Base-by-base conservation (phyloP, 2,329 filamentous ascomycete species). In the Bipolaris gigantea region DNA sequence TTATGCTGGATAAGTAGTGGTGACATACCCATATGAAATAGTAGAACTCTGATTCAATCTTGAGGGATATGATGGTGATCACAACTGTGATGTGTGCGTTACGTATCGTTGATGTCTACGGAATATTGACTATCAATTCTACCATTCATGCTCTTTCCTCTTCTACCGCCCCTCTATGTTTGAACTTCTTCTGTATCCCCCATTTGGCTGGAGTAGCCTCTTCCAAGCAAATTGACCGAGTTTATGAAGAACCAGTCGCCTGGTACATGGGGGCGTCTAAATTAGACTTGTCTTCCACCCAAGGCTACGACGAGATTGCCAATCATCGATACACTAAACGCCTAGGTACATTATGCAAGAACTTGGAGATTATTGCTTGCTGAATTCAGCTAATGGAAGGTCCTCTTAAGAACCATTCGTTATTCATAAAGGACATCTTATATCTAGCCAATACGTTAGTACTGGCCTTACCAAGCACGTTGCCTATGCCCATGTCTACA, bases 21-120 rank as follows among this genome's bases (percentile, higher is more conserved):
- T 25, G 47, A 44, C 38, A 51, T 51, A 51, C 49, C 49, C 49
- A 44, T 27, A 40, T 47, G 40, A 13, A 38, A 33, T 43, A 38
- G n/a, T 32, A n/a, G 5, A 30, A 30, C 10, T 30, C 13, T 30
- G 27, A 30, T 30, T 30, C 10, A 30, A 30, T 11, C 10, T 30
- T 30, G 27, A 25, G 23, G 21, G n/a, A 9, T n/a, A 40, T n/a
- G 21, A 21, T 40, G 8, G 23, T 15, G 38, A n/a, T 13, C 21
- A n/a, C 13, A 27, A 27, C 10, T 10, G 21, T 9, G 13, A n/a
- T 25, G 8, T n/a, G 21, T 15, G 21, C 9, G 3, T 25, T 25
- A 11, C 19, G 2, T 40, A 8, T 19, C 11, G 10, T 40, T 6
- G 38, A 18, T 40, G 19, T 40, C 38, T 25, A 40, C 5, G 21